phyloP scores from a whole-genome alignment of 2,329 filamentous ascomycete species.

The Hymenoscyphus linearis region DNA sequence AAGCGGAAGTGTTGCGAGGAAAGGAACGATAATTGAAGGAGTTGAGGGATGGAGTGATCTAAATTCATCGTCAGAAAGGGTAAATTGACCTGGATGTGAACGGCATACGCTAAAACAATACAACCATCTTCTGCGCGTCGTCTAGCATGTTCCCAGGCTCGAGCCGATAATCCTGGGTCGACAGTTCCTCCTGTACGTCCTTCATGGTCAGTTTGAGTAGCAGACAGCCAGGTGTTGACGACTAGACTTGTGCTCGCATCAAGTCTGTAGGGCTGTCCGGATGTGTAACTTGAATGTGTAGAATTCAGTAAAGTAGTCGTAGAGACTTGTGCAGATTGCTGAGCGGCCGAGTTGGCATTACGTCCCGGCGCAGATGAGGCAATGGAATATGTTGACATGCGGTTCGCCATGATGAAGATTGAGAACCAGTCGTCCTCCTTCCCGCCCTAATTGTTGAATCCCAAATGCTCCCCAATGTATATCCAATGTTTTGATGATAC shows the following conservation, averaged over 20 bases:
- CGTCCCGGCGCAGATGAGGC: constrained; percentile 58
- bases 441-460: constrained; percentile 18
- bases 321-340: constrained; percentile 75
- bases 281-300: constrained; percentile 82
- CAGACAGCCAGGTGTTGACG: constrained; percentile 93
- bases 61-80: constrained; percentile 10
- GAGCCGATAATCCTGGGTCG: constrained; percentile 69
- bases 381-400: constrained; percentile 59
- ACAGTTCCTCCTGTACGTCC: constrained; percentile 71
- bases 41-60: constrained; percentile 86
- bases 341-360: constrained; percentile 50
- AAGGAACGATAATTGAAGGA: constrained; percentile 77
- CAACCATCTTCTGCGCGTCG: constrained; percentile 93
- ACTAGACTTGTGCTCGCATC: constrained; percentile 88
- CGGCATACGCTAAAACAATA: constrained; percentile 74
- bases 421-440: constrained; percentile 14
- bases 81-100: not conserved
- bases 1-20: constrained; percentile 75
- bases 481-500: constrained; percentile 7
- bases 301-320: constrained; percentile 90
- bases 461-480: not conserved
- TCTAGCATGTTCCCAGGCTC: constrained; percentile 94
- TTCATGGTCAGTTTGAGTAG: constrained; percentile 62
- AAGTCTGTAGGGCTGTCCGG: constrained; percentile 75
- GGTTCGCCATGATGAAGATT: constrained; percentile 28